Conservation (phyloP, 805 yeast genomes). For the Yarrowia bubula region DNA sequence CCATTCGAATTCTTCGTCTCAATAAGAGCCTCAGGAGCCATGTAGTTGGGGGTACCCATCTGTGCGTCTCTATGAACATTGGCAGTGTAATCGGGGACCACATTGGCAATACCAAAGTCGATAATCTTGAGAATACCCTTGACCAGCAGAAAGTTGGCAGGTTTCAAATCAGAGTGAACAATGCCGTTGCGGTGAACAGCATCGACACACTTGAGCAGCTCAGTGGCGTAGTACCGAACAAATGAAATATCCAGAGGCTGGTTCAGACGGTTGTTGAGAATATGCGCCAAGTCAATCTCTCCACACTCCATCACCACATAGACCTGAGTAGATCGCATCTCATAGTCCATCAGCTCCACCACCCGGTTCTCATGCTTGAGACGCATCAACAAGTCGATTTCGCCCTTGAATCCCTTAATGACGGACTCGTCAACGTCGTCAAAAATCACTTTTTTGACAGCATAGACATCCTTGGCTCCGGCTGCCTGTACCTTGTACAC, state of each 20-base stretch:
- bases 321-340: constrained; percentile 61
- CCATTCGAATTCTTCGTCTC: constrained; percentile 47
- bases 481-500: constrained; percentile 72
- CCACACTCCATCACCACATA: constrained; percentile 92
- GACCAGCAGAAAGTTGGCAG: constrained; percentile 56
- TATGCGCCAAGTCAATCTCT: constrained; percentile 83
- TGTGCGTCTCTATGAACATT: constrained; percentile 87
- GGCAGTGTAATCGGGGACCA: constrained; percentile 87
- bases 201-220: constrained; percentile 74
- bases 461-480: constrained; percentile 57
- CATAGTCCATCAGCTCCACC: constrained; percentile 71
- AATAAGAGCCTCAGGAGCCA: constrained; percentile 94
- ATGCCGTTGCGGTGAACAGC: constrained; percentile 87
- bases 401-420: constrained; percentile 81
- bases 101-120: constrained; percentile 90
- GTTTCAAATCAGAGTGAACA: constrained; percentile 77
- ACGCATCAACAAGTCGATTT: constrained; percentile 68
- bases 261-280: constrained; percentile 56
- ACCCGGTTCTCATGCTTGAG: constrained; percentile 66
- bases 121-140: constrained; percentile 81
- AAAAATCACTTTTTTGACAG: constrained; percentile 76
- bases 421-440: constrained; percentile 73
- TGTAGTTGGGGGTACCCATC: constrained; percentile 93
- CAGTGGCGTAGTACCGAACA: constrained; percentile 74
- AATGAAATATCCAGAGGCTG: constrained; percentile 65